A percentile compares a stretch with the other conserved stretches of the same genome.
Evolutionary conservation across 2,329 filamentous ascomycete species (phyloP).

Genomic region (Cytospora mali): DNA sequence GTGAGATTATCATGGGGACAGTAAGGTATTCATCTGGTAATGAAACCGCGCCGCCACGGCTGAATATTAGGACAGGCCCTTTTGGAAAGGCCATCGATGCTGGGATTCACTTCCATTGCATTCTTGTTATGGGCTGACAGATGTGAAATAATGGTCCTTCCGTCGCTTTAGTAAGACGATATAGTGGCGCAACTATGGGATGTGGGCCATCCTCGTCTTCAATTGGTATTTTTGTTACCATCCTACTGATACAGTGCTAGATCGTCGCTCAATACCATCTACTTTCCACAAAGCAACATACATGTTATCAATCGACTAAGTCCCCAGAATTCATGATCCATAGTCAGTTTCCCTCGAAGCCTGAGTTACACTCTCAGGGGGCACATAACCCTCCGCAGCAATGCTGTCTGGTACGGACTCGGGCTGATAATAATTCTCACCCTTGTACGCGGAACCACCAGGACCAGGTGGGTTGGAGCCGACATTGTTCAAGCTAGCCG

Average conservation of each 20-base stretch:
- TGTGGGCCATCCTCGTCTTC: not conserved
- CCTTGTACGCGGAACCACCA: constrained; percentile 45
- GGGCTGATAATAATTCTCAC: constrained; percentile 44
- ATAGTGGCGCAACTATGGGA: not conserved
- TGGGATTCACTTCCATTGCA: not conserved
- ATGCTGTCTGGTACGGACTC: constrained; percentile 47
- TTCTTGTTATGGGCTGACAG: not conserved
- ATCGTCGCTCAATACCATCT: not conserved
- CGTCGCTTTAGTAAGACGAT: not conserved
- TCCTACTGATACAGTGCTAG: not conserved
- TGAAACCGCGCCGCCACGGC: not conserved
- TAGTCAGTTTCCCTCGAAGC: constrained; percentile 23
- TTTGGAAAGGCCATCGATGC: not conserved
- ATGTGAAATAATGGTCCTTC: not conserved
- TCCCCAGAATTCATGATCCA: not conserved
- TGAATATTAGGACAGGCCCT: not conserved
- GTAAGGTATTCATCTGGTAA: not conserved
- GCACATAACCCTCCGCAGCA: constrained; percentile 45
- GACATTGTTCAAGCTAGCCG: constrained; percentile 44
- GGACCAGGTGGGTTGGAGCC: constrained; percentile 40
- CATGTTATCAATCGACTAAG: not conserved
- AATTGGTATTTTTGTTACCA: not conserved
- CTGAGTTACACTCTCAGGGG: constrained; percentile 46
- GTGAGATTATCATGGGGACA: not conserved
- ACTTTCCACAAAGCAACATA: not conserved